Evolutionary conservation across 1,284 basidiomycete genomes (phyloP).

Genomic region (Bjerkandera adusta): DNA sequence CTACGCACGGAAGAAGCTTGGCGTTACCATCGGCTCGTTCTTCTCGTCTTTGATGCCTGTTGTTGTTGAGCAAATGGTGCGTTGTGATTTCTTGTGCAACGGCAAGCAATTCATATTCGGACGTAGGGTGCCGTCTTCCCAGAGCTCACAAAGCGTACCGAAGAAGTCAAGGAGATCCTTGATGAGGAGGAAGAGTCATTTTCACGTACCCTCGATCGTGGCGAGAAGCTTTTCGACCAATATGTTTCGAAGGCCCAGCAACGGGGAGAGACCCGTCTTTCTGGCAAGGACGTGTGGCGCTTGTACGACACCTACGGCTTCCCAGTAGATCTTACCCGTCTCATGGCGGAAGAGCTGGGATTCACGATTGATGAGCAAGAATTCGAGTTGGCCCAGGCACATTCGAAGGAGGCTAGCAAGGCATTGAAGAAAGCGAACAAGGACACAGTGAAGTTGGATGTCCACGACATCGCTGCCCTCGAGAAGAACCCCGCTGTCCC

Average conservation of each 20-base stretch:
- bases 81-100: conserved; percentile 19
- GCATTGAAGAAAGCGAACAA: conserved; percentile 69
- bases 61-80: conserved; percentile 85
- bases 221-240: conserved; percentile 95
- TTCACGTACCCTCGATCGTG: conserved; percentile 92
- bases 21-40: conserved; percentile 92
- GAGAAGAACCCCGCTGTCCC: conserved; percentile 82
- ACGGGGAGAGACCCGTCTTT: conserved; percentile 66
- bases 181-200: conserved; percentile 99
- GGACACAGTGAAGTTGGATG: conserved; percentile 87
- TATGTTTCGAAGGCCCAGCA: conserved; percentile 77
- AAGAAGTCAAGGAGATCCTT: conserved; percentile 92
- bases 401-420: conserved; percentile 92
- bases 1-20: conserved; percentile 94
- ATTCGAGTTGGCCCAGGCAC: conserved; percentile 87
- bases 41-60: conserved; percentile 93
- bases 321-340: conserved; percentile 92
- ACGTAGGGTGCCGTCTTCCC: conserved; percentile 85
- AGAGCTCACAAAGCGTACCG: conserved; percentile 83
- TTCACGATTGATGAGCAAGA: conserved; percentile 86
- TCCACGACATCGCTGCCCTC: conserved; percentile 89
- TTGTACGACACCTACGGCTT: conserved; percentile 99
- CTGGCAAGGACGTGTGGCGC: conserved; percentile 94
- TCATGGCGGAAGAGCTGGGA: conserved; percentile 96
- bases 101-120: conserved; percentile 9